Conservation (phyloP, 495 filamentous ascomycete species). For the Recurvomyces mirabilis region DNA sequence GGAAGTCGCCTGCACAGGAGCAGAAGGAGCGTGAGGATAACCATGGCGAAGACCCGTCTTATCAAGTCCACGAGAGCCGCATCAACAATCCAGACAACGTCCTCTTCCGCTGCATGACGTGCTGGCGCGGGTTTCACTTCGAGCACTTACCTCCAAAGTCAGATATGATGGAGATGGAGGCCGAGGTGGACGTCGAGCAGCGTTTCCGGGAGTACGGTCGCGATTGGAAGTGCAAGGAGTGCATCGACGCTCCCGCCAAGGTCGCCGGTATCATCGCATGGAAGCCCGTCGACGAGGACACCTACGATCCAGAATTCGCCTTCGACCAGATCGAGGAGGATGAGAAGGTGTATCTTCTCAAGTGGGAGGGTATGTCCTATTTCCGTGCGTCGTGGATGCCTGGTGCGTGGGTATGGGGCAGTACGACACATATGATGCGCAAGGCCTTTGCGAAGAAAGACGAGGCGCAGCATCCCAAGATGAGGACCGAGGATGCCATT, state of each 20-base stretch:
- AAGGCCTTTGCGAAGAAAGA: conserved; percentile 62
- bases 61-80: conserved; percentile 44
- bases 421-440: conserved; percentile 50
- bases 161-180: conserved; percentile 33
- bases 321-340: conserved; percentile 52
- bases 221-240: conserved; percentile 69
- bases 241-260: conserved; percentile 45
- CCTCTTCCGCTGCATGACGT: conserved; percentile 65
- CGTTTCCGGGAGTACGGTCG: conserved; percentile 51
- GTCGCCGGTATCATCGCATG: conserved; percentile 72
- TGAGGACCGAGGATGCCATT: conserved; percentile 66
- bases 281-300: conserved; percentile 51
- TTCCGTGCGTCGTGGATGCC: conserved; percentile 72
- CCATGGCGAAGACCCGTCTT: conserved; percentile 64
- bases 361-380: conserved; percentile 72
- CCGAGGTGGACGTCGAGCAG: conserved; percentile 32
- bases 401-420: conserved; percentile 81
- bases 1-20: conserved; percentile 64
- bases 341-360: conserved; percentile 80
- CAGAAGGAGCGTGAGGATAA: conserved; percentile 70
- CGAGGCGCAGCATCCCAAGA: conserved; percentile 50
- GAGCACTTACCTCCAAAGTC: conserved; percentile 55
- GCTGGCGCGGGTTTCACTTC: conserved; percentile 71
- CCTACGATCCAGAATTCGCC: conserved; percentile 36
- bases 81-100: conserved; percentile 67